A percentile compares a stretch with the other conserved stretches of the same genome.
These are phyloP conservation scores for Alternaria sp. DNA, from an alignment of 2,329 filamentous ascomycete species.

Conservation along the genomic window DNA sequence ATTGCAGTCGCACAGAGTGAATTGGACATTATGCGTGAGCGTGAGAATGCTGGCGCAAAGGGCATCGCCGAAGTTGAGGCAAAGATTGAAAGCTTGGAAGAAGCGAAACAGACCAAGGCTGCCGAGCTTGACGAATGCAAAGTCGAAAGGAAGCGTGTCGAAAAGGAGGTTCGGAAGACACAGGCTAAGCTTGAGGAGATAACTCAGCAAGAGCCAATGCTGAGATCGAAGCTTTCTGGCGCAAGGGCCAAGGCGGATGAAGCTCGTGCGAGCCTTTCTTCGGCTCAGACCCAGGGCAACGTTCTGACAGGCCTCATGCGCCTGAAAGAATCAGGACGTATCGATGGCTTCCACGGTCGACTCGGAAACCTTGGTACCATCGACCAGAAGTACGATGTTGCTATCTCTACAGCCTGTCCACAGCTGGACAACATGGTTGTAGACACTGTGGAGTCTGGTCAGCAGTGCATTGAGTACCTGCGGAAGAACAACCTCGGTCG, in stretches of 20 bases:
- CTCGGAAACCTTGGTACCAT: slow-evolving; percentile 95
- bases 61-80: slow-evolving; percentile 83
- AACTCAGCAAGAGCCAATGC: slow-evolving; percentile 78
- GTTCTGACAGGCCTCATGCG: slow-evolving; percentile 92
- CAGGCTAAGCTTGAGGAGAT: slow-evolving; percentile 78
- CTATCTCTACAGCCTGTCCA: slow-evolving; percentile 96
- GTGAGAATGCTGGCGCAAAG: slow-evolving; percentile 84
- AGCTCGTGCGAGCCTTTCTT: slow-evolving; percentile 87
- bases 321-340: slow-evolving; percentile 93
- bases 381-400: slow-evolving; percentile 92
- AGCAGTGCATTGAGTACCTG: slow-evolving; percentile 97
- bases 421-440: slow-evolving; percentile 96
- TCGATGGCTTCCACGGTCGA: slow-evolving; percentile 95
- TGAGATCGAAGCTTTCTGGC: slow-evolving; percentile 85
- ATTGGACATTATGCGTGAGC: slow-evolving; percentile 88
- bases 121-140: slow-evolving; percentile 80
- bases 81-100: slow-evolving; percentile 78
- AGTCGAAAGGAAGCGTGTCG: slow-evolving; percentile 73
- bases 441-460: slow-evolving; percentile 92
- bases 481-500: slow-evolving; percentile 97
- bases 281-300: slow-evolving; percentile 90
- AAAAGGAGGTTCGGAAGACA: slow-evolving; percentile 77
- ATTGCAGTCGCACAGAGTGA: slow-evolving; percentile 96
- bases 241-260: slow-evolving; percentile 96
- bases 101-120: slow-evolving; percentile 74